phyloP scores from a whole-genome alignment of 108 stramenopile genomes.

The Parmales sp. region DNA sequence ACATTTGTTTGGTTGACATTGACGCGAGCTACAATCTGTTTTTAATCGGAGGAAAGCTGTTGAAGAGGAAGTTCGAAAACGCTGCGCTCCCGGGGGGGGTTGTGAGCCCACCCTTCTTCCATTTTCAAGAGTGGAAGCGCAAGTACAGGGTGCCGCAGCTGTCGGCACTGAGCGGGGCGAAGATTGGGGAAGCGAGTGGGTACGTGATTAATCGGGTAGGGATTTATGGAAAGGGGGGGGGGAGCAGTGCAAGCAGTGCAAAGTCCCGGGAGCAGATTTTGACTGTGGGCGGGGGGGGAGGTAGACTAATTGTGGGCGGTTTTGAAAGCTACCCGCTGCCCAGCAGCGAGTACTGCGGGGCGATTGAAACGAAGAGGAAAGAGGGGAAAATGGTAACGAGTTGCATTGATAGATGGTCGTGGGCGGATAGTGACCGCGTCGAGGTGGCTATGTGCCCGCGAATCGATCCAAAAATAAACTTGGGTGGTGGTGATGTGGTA shows the following conservation, averaged over 20 bases:
- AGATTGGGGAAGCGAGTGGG: conserved; percentile 5
- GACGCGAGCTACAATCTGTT: conserved; percentile 24
- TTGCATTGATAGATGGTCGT: too few relatives aligned
- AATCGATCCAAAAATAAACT: too few relatives aligned
- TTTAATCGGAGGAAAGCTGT: conserved; percentile 54
- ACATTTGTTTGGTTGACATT: conserved; percentile 44
- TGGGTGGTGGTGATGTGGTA: too few relatives aligned
- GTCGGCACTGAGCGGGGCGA: conserved; percentile 27
- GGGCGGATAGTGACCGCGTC: too few relatives aligned
- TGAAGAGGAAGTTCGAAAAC: conserved; percentile 49
- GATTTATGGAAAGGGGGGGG: conserved; percentile 50
- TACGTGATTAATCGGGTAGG: too few relatives aligned
- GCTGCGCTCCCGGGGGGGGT: conserved; percentile 42
- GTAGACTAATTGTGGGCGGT: not conserved
- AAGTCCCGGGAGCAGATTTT: not conserved
- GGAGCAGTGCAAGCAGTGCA: conserved; percentile 39
- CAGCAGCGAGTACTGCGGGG: not conserved
- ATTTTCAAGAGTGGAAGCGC: conserved; percentile 87
- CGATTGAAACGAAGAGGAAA: too few relatives aligned
- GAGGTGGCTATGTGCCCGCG: too few relatives aligned
- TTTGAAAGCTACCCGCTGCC: not conserved
- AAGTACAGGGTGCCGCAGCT: conserved; percentile 52
- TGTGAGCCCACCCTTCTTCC: conserved; percentile 67
- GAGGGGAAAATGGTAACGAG: too few relatives aligned
- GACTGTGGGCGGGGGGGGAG: not conserved